A percentile compares a stretch with the other conserved stretches of the same genome.
phyloP scores from a whole-genome alignment of 208 protist species.

The Spongospora subterranea region DNA sequence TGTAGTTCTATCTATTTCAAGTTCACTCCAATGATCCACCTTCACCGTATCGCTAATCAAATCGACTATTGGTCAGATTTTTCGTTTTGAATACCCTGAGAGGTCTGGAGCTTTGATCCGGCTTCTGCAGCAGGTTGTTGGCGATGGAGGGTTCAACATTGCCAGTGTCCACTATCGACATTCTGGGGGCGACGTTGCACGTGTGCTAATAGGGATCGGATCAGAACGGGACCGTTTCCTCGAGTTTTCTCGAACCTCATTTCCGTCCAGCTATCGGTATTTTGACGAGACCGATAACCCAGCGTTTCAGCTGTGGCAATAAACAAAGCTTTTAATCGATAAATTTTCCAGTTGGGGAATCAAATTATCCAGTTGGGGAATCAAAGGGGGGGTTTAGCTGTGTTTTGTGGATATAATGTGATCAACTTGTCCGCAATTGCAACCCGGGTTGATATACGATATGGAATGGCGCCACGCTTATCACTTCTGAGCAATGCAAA shows the following conservation, averaged over 20 bases:
- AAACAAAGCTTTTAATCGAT: too few species aligned
- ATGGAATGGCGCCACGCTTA: too few species aligned
- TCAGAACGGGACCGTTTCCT: conserved; percentile 27
- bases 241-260: conserved; percentile 61
- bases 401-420: too few species aligned
- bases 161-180: conserved; percentile 76
- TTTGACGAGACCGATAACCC: conserved; percentile 69
- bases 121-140: conserved; percentile 67
- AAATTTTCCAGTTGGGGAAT: too few species aligned
- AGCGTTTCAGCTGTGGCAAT: conserved; percentile 55
- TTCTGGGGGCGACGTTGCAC: conserved; percentile 71
- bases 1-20: too few species aligned
- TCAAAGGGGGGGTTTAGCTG: too few species aligned
- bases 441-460: too few species aligned
- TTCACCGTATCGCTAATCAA: background rate
- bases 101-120: conserved; percentile 67
- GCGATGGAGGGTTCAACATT: conserved; percentile 65
- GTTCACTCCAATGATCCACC: background rate
- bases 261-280: conserved; percentile 55
- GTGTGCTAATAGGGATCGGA: conserved; percentile 71
- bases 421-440: too few species aligned
- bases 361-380: too few species aligned
- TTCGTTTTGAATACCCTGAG: conserved; percentile 74
- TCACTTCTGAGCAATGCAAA: too few species aligned
- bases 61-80: conserved; percentile 48